These are phyloP conservation scores for Misopates orontium DNA, from an alignment of 257 asterid genomes.

Conservation along the genomic window DNA sequence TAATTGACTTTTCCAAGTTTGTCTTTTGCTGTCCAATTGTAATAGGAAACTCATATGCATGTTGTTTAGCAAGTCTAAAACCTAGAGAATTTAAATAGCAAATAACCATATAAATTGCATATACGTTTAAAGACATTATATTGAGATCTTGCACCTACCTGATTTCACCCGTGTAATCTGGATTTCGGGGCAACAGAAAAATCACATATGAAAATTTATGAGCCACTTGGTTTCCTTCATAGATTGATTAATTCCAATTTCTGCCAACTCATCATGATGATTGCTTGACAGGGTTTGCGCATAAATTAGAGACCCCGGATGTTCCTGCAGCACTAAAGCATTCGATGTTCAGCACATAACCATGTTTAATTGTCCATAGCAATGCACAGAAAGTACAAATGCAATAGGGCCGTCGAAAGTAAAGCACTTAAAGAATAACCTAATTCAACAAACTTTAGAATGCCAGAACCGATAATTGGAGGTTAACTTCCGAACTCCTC, in stretches of 20 bases:
- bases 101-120: background rate
- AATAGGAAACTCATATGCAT: background rate
- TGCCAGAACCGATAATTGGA: background rate
- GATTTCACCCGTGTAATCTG: constrained; percentile 85
- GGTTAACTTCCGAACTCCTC: too few species aligned
- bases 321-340: constrained; percentile 55
- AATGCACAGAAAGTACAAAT: background rate
- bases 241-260: constrained; percentile 75
- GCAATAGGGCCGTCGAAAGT: constrained; percentile 1
- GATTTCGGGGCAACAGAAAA: constrained; percentile 69
- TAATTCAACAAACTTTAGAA: background rate
- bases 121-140: background rate
- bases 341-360: constrained; percentile 8
- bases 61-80: too few species aligned
- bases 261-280: constrained; percentile 80
- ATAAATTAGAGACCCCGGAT: constrained; percentile 70
- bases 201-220: constrained; percentile 80
- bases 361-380: background rate
- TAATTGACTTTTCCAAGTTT: background rate
- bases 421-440: constrained; percentile 11
- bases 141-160: constrained; percentile 43
- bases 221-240: constrained; percentile 47
- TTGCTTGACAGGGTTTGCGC: constrained; percentile 78
- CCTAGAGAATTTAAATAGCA: too few species aligned
- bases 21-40: background rate